Conservation (phyloP, 2,329 filamentous ascomycete genomes). For the Fusarium drepaniforme region DNA sequence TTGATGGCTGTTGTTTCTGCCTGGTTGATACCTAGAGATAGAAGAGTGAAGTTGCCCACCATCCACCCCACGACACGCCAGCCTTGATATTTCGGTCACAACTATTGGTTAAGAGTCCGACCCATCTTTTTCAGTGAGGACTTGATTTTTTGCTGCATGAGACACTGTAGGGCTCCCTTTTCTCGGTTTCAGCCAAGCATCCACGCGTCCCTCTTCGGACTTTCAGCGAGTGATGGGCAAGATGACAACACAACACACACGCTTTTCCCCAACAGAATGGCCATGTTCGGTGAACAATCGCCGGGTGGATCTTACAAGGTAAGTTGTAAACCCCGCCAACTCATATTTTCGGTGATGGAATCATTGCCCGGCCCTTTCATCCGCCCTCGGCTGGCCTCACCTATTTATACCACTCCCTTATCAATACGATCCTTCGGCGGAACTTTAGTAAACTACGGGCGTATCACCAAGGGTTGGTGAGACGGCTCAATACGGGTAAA, state of each 20-base stretch:
- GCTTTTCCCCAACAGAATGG: background rate
- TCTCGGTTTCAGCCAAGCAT: background rate
- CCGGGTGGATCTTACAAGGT: too few species aligned
- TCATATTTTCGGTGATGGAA: background rate
- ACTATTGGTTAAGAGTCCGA: background rate
- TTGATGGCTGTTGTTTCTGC: background rate
- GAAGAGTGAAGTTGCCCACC: background rate
- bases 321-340: background rate
- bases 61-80: background rate
- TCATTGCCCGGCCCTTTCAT: background rate
- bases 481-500: background rate
- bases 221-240: background rate
- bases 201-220: background rate
- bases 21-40: background rate
- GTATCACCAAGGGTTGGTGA: background rate
- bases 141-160: background rate
- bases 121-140: background rate
- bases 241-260: background rate
- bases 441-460: background rate
- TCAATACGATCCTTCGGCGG: background rate
- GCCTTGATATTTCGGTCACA: background rate
- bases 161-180: background rate
- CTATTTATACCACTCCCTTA: background rate
- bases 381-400: background rate
- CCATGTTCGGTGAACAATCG: background rate